phyloP scores from a whole-genome alignment of 139 green algal genomes.

The Chlorella vulgaris region DNA sequence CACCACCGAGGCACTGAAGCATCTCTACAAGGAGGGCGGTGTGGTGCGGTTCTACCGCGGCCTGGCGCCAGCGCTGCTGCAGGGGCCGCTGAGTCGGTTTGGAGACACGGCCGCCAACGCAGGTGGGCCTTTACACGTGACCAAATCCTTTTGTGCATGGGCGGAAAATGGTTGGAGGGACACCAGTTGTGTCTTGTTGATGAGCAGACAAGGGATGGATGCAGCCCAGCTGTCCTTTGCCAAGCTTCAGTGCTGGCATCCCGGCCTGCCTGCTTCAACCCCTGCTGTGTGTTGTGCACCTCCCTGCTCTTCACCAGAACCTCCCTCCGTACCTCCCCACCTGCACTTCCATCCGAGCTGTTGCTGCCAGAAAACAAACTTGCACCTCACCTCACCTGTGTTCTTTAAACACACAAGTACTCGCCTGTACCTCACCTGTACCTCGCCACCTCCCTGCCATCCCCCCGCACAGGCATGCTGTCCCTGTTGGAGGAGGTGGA shows the following conservation, averaged over 20 bases:
- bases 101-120: conserved; percentile 95
- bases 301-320: neutral
- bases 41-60: conserved; percentile 93
- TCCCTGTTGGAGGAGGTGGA: conserved; percentile 73
- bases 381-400: no score
- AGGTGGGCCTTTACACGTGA: neutral
- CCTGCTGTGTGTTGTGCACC: neutral
- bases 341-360: no score
- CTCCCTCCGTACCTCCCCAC: no score
- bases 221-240: no score
- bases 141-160: no score
- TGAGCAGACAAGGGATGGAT: no score
- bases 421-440: no score
- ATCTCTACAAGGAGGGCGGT: conserved; percentile 87
- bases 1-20: conserved; percentile 67
- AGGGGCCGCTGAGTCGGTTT: conserved; percentile 89
- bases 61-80: conserved; percentile 81
- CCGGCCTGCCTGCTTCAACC: neutral
- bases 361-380: no score
- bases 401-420: no score
- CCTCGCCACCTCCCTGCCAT: no score
- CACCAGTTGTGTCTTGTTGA: no score
- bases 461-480: conserved; percentile 64
- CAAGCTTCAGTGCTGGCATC: no score
- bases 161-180: neutral